Evolutionary conservation across 176 grass and related monocot species (phyloP), one percentile per base, ranked within the genome.

Genomic region (Canna indica): DNA sequence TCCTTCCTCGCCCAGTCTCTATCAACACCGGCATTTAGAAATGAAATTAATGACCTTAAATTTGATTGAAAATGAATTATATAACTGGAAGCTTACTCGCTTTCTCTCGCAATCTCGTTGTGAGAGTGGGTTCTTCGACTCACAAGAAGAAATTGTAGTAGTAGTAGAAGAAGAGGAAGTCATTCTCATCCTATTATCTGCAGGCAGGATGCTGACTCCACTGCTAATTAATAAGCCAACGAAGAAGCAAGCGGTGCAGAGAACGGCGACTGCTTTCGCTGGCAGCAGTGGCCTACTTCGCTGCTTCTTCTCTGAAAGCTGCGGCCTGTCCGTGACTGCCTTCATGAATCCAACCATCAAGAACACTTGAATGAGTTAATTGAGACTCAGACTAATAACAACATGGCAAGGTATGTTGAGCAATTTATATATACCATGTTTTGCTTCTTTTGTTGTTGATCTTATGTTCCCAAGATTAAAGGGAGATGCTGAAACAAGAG

Each of bases 221-320:
- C 81, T 78, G 33, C 88, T 85, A 33, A 91, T 45, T 50, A 96
- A 77, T 69, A 84, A 8, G 32, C 88, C 91, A 2, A 74, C 32
- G 15, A 84, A 65, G 84, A 96, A 96, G 81, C 91, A 79, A 1
- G 79, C 67, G 2, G 80, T 27, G 64, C 88, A 88, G 32, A 91
- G 76, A 45, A 71, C 64, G 29, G 9, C 77, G 36, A 91, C 66
- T 45, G 78, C 65, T 70, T 82, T 96, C 36, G 73, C 79, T 38
- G 81, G 60, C 79, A 96, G 17, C 16, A 76, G 27, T 26, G 76
- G 78, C 76, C 65, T 82, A 45, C 36, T 57, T 67, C 85, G 47
- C 13, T 17, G 32, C 70, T 72, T 72, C 70, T 72, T 72, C 10
- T 72, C 71, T 14, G 22, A 3, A 12, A 59, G 20, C 68, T 54